Base-by-base conservation (phyloP, 148 eudicot genomes). In the Cornus controversa region DNA sequence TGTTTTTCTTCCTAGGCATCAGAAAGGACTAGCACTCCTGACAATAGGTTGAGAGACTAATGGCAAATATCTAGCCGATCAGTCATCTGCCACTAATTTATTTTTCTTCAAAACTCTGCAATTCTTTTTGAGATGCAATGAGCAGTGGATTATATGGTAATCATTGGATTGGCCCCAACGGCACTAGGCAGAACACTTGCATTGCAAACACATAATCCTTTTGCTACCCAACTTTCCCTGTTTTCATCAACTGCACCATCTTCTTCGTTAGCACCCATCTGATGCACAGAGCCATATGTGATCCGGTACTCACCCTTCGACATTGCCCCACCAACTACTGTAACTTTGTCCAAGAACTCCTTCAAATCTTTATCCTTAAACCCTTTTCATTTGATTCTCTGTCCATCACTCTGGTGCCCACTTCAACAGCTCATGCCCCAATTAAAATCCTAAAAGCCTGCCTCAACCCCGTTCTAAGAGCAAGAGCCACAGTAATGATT, bases 391-490 rank as follows among this genome's bases (percentile, higher is more conserved):
- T 76, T 92, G 20, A 94, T 75, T 69, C 82, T 85, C 74, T 92
- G 97, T n/a, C 98, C 98, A 71, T 94, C 98, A 20, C 85, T 92
- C 73, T 97, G 0, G 98, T 91, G 1, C 98, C 99, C n/a, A 93
- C 93, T 77, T 95, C 97, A 67, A 54, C 82, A 23, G 97, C 99
- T 76, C 99, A 96, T 0, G 99, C 97, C 36, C 86, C 88, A 23
- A 88, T 74, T 54, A 93, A 80, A 58, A 91, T 94, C 78, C 97
- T 87, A 67, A 94, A 67, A 26, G 89, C 87, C 28, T 81, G 86
- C 71, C 89, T 81, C 78, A 94, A n/a, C 10, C 98, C 97, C 0
- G 47, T 47, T 63, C 80, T 92, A 3, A 45, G 85, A 29, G 75
- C 98, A 94, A 15, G 91, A 88, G 14, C 98, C 98, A 58, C 98